A percentile compares a stretch with the other conserved stretches of the same genome.
Evolutionary conservation across 2,329 filamentous ascomycete species (phyloP).

Genomic region (Blastomyces emzantsi): DNA sequence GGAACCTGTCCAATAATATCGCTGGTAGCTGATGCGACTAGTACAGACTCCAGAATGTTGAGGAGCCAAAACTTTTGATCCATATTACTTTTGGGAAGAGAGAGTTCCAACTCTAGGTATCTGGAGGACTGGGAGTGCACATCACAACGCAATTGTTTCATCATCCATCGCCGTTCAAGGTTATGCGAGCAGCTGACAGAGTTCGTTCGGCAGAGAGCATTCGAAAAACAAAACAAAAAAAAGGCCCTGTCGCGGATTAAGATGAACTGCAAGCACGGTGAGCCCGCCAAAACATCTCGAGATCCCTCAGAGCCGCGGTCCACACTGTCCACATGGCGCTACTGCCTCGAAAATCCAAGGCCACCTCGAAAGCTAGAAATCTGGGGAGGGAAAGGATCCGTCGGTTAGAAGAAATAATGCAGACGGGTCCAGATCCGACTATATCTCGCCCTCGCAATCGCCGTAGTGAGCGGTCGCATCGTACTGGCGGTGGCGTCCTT

Average conservation of each 20-base stretch:
- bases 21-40: neutral
- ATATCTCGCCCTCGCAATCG: neutral
- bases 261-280: neutral
- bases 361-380: neutral
- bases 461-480: neutral
- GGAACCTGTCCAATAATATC: neutral
- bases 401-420: neutral
- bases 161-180: neutral
- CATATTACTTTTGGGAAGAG: neutral
- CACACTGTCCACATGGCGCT: neutral
- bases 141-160: neutral
- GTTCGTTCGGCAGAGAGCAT: neutral
- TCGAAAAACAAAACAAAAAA: neutral
- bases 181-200: neutral
- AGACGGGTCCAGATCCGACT: neutral
- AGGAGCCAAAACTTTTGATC: no score
- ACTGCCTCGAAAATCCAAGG: constrained; percentile 1
- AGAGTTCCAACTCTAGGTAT: neutral
- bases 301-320: neutral
- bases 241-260: neutral
- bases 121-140: no score
- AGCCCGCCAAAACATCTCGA: neutral
- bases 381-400: neutral
- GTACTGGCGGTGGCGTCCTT: neutral
- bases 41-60: no score